Percentiles rank a stretch among this genome's conserved stretches.
Evolutionary conservation across 345 rosid genomes (phyloP).

Genomic region (Carallia pectinifolia): DNA sequence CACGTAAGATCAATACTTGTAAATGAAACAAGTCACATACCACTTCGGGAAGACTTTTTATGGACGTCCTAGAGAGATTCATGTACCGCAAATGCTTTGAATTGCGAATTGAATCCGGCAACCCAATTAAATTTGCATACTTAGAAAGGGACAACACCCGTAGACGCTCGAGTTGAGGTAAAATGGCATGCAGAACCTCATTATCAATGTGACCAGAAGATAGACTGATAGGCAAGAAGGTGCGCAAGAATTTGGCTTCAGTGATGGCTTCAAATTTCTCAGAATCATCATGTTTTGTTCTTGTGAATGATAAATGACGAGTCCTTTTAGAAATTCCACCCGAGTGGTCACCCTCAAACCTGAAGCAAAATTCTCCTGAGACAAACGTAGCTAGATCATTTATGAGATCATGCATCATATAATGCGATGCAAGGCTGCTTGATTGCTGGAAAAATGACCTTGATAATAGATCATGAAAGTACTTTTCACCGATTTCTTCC

Average conservation of each 20-base stretch:
- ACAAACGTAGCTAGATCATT: constrained; percentile 22
- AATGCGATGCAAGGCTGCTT: neutral
- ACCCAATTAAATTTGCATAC: constrained; percentile 10
- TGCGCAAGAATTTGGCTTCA: constrained; percentile 10
- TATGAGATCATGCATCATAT: constrained; percentile 13
- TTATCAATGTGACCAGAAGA: constrained; percentile 6
- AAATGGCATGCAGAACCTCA: constrained; percentile 6
- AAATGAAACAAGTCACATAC: neutral
- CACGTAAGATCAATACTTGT: neutral
- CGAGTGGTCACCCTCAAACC: neutral
- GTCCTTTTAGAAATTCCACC: constrained; percentile 13
- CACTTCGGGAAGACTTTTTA: neutral
- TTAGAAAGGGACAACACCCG: constrained; percentile 10
- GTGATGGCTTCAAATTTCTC: constrained; percentile 14
- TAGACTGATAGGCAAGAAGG: constrained; percentile 20
- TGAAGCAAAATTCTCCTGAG: constrained; percentile 18
- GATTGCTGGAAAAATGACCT: constrained; percentile 22
- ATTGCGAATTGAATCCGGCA: constrained; percentile 16
- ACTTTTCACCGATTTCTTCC: constrained; percentile 17
- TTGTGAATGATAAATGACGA: constrained; percentile 18
- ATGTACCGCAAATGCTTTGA: constrained; percentile 17
- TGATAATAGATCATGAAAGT: constrained; percentile 16
- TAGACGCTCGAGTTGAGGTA: constrained; percentile 10
- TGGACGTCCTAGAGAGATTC: constrained; percentile 13
- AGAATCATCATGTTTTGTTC: neutral